phyloP scores from a whole-genome alignment of 108 stramenopile species.

The Fistulifera pelliculosa region DNA sequence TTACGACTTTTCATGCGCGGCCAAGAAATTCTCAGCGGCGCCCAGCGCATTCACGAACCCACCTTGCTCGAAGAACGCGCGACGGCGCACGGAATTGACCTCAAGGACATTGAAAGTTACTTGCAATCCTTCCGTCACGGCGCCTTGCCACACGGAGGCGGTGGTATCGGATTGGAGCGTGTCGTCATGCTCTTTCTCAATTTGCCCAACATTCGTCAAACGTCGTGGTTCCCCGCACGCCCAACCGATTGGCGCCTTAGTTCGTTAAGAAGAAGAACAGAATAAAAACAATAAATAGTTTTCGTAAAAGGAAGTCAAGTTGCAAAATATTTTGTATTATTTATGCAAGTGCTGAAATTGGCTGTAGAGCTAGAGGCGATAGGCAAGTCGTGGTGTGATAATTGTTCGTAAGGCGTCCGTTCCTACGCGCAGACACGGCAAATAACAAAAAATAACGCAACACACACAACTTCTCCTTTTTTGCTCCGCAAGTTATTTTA shows the following conservation, averaged over 20 bases:
- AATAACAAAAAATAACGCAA: too few relatives aligned
- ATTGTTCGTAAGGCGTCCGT: too few relatives aligned
- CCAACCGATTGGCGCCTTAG: conserved; percentile 92
- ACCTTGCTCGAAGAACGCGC: conserved; percentile 88
- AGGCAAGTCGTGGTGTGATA: too few relatives aligned
- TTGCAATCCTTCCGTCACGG: conserved; percentile 97
- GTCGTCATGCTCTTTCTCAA: conserved; percentile 99
- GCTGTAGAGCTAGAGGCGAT: too few relatives aligned
- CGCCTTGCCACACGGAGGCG: conserved; percentile 94
- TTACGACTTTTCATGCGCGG: conserved; percentile 99
- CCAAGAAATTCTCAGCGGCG: conserved; percentile 98
- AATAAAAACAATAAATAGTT: not conserved
- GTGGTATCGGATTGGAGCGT: conserved; percentile 97
- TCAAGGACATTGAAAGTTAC: conserved; percentile 82
- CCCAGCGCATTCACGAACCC: conserved; percentile 97
- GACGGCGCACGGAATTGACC: conserved; percentile 82
- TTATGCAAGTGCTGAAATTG: too few relatives aligned
- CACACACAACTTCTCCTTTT: too few relatives aligned
- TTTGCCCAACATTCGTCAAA: conserved; percentile 95
- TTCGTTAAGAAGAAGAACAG: not conserved
- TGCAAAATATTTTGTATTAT: too few relatives aligned
- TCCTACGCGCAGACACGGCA: too few relatives aligned
- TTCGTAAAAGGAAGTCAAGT: too few relatives aligned
- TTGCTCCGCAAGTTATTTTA: too few relatives aligned
- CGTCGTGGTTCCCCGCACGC: conserved; percentile 98